phyloP scores from a whole-genome alignment of 2,329 filamentous ascomycete species.

The Venturia effusa region DNA sequence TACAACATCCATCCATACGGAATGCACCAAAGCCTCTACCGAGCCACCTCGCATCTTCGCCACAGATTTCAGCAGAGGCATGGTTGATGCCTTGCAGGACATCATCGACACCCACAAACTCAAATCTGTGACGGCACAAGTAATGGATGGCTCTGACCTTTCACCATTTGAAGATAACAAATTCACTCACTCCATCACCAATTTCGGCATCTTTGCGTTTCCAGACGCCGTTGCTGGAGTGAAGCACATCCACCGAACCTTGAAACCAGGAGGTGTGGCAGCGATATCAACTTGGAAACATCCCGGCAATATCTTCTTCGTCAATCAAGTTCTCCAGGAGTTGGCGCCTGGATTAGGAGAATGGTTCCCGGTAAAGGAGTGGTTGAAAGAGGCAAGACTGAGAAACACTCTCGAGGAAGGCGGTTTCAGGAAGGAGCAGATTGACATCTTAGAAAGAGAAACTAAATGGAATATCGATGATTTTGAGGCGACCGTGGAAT shows the following conservation, averaged over 20 bases:
- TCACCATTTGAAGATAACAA: slow-evolving; percentile 16
- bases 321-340: neutral
- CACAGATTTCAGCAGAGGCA: slow-evolving; percentile 21
- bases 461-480: neutral
- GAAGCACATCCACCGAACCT: slow-evolving; percentile 27
- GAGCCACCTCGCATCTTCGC: slow-evolving; percentile 19
- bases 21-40: slow-evolving; percentile 5
- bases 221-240: slow-evolving; percentile 22
- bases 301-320: neutral
- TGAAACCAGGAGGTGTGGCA: slow-evolving; percentile 26
- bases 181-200: slow-evolving; percentile 30
- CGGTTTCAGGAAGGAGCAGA: neutral
- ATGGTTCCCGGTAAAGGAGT: neutral
- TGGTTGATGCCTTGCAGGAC: slow-evolving; percentile 17
- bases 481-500: neutral
- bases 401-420: neutral
- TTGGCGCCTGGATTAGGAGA: neutral
- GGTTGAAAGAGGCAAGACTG: neutral
- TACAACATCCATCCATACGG: slow-evolving; percentile 17
- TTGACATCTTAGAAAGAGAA: neutral
- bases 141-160: slow-evolving; percentile 9
- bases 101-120: neutral
- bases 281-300: slow-evolving; percentile 26
- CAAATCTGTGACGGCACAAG: neutral
- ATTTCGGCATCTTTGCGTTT: slow-evolving; percentile 31